A percentile compares a stretch with the other conserved stretches of the same genome.
These are phyloP conservation scores for Trichoderma koningiopsis DNA, from an alignment of 2,329 filamentous ascomycete species.

Conservation along the genomic window DNA sequence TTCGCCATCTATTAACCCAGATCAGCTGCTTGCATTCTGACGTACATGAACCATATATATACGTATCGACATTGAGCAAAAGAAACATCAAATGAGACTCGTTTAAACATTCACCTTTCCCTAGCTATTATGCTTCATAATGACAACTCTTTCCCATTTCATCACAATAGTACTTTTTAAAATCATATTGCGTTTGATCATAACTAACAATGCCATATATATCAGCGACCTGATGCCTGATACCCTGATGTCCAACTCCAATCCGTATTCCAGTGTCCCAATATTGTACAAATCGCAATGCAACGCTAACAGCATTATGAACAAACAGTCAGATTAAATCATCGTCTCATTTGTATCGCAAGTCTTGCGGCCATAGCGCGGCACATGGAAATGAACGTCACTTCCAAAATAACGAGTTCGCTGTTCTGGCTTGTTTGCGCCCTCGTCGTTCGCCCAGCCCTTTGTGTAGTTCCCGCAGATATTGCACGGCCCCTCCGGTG, in stretches of 20 bases:
- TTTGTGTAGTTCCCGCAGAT: conserved; percentile 31
- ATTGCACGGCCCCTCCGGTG: conserved; percentile 2
- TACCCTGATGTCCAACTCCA: background rate
- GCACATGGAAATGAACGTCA: conserved; percentile 28
- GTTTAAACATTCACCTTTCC: background rate
- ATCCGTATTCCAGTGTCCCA: background rate
- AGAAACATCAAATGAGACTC: background rate
- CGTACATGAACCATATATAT: background rate
- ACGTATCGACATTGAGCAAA: background rate
- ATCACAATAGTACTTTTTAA: background rate
- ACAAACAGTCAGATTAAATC: background rate
- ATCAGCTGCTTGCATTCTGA: background rate
- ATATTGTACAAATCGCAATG: background rate
- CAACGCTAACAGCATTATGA: background rate
- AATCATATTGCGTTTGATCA: background rate
- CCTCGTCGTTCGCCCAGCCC: conserved; percentile 29
- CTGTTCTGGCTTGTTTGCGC: conserved; percentile 23
- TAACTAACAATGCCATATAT: background rate
- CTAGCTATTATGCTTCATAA: background rate
- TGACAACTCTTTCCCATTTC: background rate
- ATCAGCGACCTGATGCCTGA: background rate
- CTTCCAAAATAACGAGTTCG: conserved; percentile 30
- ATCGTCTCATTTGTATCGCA: background rate
- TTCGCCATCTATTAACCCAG: no score
- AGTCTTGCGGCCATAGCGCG: background rate